These are phyloP conservation scores for Lactifluus piperatus DNA, from an alignment of 768 basidiomycete species.

Conservation along the genomic window DNA sequence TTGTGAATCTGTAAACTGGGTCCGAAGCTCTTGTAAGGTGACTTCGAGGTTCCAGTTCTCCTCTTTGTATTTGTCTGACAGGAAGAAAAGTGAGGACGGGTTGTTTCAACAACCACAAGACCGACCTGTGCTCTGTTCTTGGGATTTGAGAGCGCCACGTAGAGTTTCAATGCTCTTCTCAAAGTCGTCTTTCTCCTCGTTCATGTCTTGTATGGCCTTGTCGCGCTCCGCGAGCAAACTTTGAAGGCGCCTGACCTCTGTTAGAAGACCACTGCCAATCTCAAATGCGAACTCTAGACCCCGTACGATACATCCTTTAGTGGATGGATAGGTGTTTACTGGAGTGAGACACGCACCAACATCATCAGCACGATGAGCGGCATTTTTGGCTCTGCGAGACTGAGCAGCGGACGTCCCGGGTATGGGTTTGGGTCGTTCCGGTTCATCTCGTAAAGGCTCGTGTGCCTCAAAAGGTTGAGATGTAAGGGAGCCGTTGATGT, in stretches of 20 bases:
- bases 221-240: conserved; percentile 86
- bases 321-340: not conserved
- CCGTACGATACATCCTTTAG: not conserved
- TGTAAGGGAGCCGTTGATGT: conserved; percentile 28
- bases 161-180: conserved; percentile 72
- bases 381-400: conserved; percentile 84
- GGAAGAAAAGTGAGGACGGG: not conserved
- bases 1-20: conserved; percentile 58
- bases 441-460: conserved; percentile 51
- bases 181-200: conserved; percentile 86
- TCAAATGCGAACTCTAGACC: conserved; percentile 89
- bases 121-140: conserved; percentile 75
- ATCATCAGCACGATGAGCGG: conserved; percentile 82
- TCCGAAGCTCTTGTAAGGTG: conserved; percentile 74
- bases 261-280: conserved; percentile 86
- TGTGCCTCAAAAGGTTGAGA: conserved; percentile 20
- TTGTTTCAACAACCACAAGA: conserved; percentile 3
- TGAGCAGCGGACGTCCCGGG: conserved; percentile 72
- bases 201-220: conserved; percentile 84
- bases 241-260: conserved; percentile 87
- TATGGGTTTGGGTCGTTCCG: conserved; percentile 52
- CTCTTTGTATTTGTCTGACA: conserved; percentile 86
- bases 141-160: conserved; percentile 60
- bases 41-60: conserved; percentile 99
- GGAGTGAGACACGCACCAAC: conserved; percentile 49